These are phyloP conservation scores for Talaromyces albobiverticillius DNA, from an alignment of 2,329 filamentous ascomycete genomes.

Conservation along the genomic window DNA sequence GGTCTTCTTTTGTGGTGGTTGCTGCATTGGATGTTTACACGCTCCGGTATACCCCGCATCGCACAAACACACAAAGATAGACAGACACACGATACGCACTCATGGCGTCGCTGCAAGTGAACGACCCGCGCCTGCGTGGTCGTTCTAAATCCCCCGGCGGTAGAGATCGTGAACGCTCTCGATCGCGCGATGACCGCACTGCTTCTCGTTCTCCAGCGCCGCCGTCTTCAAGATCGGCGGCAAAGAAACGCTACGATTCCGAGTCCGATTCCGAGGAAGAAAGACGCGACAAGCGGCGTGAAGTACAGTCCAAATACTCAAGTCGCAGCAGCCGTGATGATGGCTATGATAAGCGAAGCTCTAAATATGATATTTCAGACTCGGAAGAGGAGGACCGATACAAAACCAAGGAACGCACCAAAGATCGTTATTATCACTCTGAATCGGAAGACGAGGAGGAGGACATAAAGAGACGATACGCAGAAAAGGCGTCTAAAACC, in stretches of 20 bases:
- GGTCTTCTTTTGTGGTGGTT: neutral
- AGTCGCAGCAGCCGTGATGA: conserved; percentile 10
- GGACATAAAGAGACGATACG: conserved; percentile 2
- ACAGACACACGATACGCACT: neutral
- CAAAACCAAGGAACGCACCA: conserved; percentile 16
- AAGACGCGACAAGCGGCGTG: conserved; percentile 16
- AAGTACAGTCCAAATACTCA: conserved; percentile 15
- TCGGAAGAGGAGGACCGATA: conserved; percentile 23
- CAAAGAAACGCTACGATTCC: conserved; percentile 27
- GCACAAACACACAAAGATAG: neutral
- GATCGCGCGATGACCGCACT: conserved; percentile 40
- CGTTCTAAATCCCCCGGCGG: conserved; percentile 46
- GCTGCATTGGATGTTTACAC: neutral
- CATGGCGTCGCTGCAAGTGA: conserved; percentile 37
- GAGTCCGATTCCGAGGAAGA: conserved; percentile 22
- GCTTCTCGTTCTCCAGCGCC: conserved; percentile 29
- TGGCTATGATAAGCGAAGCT: conserved; percentile 3
- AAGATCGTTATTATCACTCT: conserved; percentile 27
- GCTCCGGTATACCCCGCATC: conserved; percentile 5
- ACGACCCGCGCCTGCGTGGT: conserved; percentile 41
- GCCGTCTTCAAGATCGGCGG: conserved; percentile 14
- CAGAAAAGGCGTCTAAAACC: conserved; percentile 5
- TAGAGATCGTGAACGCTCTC: conserved; percentile 39
- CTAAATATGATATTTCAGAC: conserved; percentile 24
- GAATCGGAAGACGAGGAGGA: conserved; percentile 21